Evolutionary conservation across 176 grass and related monocot genomes (phyloP).

Genomic region (Eleusine coracana): DNA sequence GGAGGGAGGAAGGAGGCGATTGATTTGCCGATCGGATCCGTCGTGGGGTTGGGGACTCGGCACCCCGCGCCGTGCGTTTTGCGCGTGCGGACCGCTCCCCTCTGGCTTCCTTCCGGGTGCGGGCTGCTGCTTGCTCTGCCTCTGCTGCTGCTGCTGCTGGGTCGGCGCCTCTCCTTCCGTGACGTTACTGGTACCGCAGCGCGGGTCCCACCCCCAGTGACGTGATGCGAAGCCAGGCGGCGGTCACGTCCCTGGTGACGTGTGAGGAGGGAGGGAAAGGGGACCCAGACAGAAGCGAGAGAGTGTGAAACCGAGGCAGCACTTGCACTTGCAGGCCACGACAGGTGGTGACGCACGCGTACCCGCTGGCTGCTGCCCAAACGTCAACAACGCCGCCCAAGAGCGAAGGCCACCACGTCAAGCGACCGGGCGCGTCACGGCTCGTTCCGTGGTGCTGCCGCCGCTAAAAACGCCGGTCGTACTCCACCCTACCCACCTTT

Average conservation of each 20-base stretch:
- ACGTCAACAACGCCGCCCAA: slow-evolving; percentile 26
- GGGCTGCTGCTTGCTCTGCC: not conserved
- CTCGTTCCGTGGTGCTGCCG: not conserved
- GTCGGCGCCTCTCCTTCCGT: slow-evolving; percentile 21
- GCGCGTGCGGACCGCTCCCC: not conserved
- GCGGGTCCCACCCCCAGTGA: not conserved
- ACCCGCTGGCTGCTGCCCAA: not conserved
- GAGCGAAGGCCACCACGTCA: not conserved
- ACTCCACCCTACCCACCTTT: not conserved
- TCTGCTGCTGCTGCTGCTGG: not conserved
- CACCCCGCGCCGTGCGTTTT: not conserved
- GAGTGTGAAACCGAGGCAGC: no score
- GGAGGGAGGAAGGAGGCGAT: not conserved
- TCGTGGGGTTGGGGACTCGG: slow-evolving; percentile 27
- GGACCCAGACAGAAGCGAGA: not conserved
- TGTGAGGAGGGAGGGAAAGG: not conserved
- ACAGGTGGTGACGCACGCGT: not conserved
- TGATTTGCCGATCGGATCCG: slow-evolving; percentile 52
- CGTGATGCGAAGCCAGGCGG: not conserved
- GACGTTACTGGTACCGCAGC: not conserved
- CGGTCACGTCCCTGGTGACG: not conserved
- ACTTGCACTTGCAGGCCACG: not conserved
- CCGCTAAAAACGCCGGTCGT: not conserved
- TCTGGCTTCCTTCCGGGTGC: not conserved
- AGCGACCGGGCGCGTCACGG: slow-evolving; percentile 1